Conservation (phyloP, 31 red algal species). For the Porphyra umbilicalis region DNA sequence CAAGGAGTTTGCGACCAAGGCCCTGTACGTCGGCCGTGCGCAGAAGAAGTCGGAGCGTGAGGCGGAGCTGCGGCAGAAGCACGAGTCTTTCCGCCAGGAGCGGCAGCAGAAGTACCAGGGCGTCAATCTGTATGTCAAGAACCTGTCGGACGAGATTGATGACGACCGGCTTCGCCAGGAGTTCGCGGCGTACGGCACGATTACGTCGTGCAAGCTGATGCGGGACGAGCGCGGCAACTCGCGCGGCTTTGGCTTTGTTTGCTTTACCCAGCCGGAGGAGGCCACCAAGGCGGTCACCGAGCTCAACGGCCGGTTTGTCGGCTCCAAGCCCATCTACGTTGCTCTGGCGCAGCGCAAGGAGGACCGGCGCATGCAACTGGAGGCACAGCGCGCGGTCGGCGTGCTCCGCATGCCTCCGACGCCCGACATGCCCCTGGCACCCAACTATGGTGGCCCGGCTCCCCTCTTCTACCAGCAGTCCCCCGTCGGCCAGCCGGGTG, state of each 20-base stretch:
- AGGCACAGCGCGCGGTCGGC: slow-evolving; percentile 66
- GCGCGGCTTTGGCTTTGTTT: slow-evolving; percentile 97
- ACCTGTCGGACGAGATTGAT: slow-evolving; percentile 92
- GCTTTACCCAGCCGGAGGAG: slow-evolving; percentile 90
- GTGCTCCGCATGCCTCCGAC: slow-evolving; percentile 45
- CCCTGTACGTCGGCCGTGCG: slow-evolving; percentile 70
- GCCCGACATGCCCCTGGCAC: slow-evolving; percentile 25
- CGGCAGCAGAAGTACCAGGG: slow-evolving; percentile 88
- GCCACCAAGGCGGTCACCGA: slow-evolving; percentile 97
- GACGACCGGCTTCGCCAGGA: slow-evolving; percentile 89
- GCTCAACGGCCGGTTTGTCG: slow-evolving; percentile 90
- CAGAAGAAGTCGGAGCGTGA: slow-evolving; percentile 99
- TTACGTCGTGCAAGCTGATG: slow-evolving; percentile 95
- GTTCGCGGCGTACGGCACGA: slow-evolving; percentile 83
- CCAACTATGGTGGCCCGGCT: slow-evolving; percentile 63
- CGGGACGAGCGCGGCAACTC: slow-evolving; percentile 83
- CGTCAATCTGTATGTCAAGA: slow-evolving; percentile 95
- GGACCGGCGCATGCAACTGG: slow-evolving; percentile 85
- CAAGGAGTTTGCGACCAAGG: slow-evolving; percentile 59
- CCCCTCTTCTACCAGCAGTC: slow-evolving; percentile 68
- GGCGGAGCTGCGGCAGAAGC: slow-evolving; percentile 73
- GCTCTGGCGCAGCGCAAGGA: slow-evolving; percentile 94
- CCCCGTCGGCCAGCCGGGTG: neutral
- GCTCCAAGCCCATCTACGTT: slow-evolving; percentile 95
- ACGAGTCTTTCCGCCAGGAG: slow-evolving; percentile 65